These are phyloP conservation scores for Cyberlindnera maritima DNA, from an alignment of 805 yeast genomes.

Conservation along the genomic window DNA sequence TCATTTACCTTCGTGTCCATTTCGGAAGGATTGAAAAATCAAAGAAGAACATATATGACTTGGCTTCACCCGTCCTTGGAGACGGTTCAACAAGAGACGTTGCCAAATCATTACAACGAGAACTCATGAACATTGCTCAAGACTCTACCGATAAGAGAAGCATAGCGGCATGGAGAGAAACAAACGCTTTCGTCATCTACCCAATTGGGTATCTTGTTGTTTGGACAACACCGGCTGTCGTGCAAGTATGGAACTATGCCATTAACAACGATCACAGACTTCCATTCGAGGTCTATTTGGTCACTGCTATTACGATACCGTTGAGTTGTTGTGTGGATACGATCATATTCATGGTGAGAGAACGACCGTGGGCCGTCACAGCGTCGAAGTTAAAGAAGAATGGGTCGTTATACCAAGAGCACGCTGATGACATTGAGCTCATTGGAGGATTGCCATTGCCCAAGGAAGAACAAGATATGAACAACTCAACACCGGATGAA, in stretches of 20 bases:
- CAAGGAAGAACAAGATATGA: too few relatives aligned
- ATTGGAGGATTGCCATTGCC: too few relatives aligned
- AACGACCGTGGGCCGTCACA: constrained; percentile 61
- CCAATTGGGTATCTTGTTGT: constrained; percentile 23
- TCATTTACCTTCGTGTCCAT: constrained; percentile 15
- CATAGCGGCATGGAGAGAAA: constrained; percentile 17
- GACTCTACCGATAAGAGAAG: constrained; percentile 8
- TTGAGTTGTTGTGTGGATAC: constrained; percentile 76
- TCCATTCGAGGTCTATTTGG: constrained; percentile 11
- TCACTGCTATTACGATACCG: constrained; percentile 71
- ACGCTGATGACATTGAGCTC: not conserved
- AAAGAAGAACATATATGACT: constrained; percentile 12
- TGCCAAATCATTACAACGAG: constrained; percentile 17
- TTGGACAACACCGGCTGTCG: constrained; percentile 20
- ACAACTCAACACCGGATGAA: too few relatives aligned
- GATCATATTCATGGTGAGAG: constrained; percentile 69
- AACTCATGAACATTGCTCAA: constrained; percentile 18
- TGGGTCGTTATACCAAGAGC: not conserved
- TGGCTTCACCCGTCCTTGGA: not conserved
- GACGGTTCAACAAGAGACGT: not conserved
- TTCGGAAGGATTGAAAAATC: constrained; percentile 13
- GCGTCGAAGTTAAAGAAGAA: not conserved
- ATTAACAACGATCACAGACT: not conserved
- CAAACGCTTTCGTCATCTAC: constrained; percentile 22
- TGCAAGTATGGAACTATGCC: constrained; percentile 16